A percentile compares a stretch with the other conserved stretches of the same genome.
phyloP scores from a whole-genome alignment of 805 yeast species.

The Schwanniomyces occidentalis region DNA sequence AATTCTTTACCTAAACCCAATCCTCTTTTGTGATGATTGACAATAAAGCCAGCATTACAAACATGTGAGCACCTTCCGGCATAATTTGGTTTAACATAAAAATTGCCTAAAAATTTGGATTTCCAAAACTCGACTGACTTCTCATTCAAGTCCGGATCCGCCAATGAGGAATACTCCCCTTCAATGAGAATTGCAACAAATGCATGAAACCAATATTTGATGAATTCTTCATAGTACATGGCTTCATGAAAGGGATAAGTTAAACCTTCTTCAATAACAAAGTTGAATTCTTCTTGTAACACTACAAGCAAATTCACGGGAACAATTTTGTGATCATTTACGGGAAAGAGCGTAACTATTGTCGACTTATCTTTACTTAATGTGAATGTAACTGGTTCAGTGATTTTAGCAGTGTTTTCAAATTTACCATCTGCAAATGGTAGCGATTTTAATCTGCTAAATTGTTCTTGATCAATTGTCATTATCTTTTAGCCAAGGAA shows the following conservation, averaged over 20 bases:
- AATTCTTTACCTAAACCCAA: slow-evolving; percentile 66
- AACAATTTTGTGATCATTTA: slow-evolving; percentile 46
- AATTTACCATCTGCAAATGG: slow-evolving; percentile 37
- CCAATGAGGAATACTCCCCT: slow-evolving; percentile 24
- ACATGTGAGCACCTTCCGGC: slow-evolving; percentile 81
- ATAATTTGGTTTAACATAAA: slow-evolving; percentile 85
- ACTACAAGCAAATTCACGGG: slow-evolving; percentile 51
- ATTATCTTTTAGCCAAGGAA: too few relatives aligned
- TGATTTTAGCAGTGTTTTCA: slow-evolving; percentile 25
- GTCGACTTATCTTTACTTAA: slow-evolving; percentile 42
- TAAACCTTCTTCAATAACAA: slow-evolving; percentile 66
- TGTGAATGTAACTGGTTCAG: slow-evolving; percentile 37
- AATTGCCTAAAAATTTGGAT: slow-evolving; percentile 62
- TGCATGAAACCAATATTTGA: slow-evolving; percentile 64
- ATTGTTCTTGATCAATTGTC: slow-evolving; percentile 5
- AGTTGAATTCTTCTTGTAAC: slow-evolving; percentile 55
- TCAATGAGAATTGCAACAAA: slow-evolving; percentile 65
- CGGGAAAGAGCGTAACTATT: slow-evolving; percentile 61
- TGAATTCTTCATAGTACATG: slow-evolving; percentile 49
- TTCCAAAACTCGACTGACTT: slow-evolving; percentile 45
- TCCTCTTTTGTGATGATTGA: slow-evolving; percentile 60
- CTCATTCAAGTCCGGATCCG: slow-evolving; percentile 28
- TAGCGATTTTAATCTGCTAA: slow-evolving; percentile 16
- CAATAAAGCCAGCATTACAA: slow-evolving; percentile 87
- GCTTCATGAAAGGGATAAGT: slow-evolving; percentile 66